phyloP scores from a whole-genome alignment of 2,329 filamentous ascomycete species.

The Pyrenochaeta sp. region DNA sequence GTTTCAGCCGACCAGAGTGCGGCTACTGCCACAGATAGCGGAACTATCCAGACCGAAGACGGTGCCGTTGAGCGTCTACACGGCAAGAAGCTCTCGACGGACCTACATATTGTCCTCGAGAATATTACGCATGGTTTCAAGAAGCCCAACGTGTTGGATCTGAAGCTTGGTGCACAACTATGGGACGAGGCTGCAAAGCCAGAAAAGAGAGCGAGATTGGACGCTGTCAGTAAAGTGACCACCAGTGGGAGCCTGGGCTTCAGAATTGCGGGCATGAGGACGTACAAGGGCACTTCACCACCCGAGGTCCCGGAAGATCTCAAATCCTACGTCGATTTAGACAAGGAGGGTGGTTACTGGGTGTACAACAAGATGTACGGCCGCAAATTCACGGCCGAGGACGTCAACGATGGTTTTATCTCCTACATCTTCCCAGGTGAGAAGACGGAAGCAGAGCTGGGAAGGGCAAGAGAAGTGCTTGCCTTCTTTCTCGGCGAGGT shows the following conservation, averaged over 20 bases:
- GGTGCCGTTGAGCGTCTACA: conserved; percentile 51
- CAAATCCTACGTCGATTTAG: conserved; percentile 44
- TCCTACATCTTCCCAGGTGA: conserved; percentile 60
- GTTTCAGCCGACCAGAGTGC: conserved; percentile 53
- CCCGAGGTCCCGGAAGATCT: conserved; percentile 31
- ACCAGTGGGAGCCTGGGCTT: conserved; percentile 68
- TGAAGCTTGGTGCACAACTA: conserved; percentile 85
- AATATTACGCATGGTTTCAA: conserved; percentile 84
- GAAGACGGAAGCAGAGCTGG: conserved; percentile 32
- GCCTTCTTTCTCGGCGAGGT: conserved; percentile 54
- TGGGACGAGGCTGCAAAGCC: conserved; percentile 77
- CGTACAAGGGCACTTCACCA: conserved; percentile 53
- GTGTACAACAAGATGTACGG: conserved; percentile 73
- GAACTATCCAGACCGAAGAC: conserved; percentile 34
- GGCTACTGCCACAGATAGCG: conserved; percentile 29
- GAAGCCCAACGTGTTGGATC: conserved; percentile 87
- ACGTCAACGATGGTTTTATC: conserved; percentile 64
- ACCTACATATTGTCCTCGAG: conserved; percentile 81
- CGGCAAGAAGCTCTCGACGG: conserved; percentile 74
- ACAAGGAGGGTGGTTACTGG: conserved; percentile 62
- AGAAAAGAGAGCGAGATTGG: conserved; percentile 65
- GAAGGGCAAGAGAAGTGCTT: conserved; percentile 57
- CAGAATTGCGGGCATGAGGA: conserved; percentile 71
- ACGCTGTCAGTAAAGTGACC: conserved; percentile 65
- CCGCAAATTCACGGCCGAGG: conserved; percentile 61